phyloP scores from a whole-genome alignment of 2,329 filamentous ascomycete genomes.

The Calonectria fujianensis region DNA sequence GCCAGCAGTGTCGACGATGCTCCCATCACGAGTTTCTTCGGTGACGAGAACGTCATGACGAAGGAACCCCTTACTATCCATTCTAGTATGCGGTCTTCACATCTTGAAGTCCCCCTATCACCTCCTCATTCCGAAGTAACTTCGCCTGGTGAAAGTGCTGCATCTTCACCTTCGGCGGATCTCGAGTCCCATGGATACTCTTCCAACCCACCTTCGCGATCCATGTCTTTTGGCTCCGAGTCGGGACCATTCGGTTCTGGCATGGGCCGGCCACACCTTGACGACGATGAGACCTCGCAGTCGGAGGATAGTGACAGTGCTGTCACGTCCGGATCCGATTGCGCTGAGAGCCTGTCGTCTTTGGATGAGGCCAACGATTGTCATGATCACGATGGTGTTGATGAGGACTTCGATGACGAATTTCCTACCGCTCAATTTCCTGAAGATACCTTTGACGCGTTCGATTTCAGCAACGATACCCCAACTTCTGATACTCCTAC shows the following conservation, averaged over 20 bases:
- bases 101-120: conserved; percentile 56
- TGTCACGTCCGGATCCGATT: conserved; percentile 67
- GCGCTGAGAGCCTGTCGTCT: conserved; percentile 63
- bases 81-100: conserved; percentile 48
- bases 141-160: conserved; percentile 62
- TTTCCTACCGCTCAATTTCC: conserved; percentile 63
- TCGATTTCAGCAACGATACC: conserved; percentile 59
- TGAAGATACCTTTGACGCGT: conserved; percentile 62
- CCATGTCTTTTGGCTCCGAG: conserved; percentile 72
- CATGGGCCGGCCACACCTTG: conserved; percentile 55
- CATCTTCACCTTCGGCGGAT: conserved; percentile 60
- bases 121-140: conserved; percentile 71
- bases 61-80: conserved; percentile 65
- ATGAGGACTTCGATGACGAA: conserved; percentile 61
- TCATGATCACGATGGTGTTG: conserved; percentile 56
- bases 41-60: conserved; percentile 65
- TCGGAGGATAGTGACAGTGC: conserved; percentile 67
- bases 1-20: conserved; percentile 63
- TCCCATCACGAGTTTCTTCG: conserved; percentile 64
- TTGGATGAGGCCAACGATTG: conserved; percentile 58
- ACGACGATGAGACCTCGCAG: conserved; percentile 67
- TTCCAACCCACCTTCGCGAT: conserved; percentile 66
- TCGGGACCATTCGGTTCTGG: conserved; percentile 62
- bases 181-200: conserved; percentile 57
- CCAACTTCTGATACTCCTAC: conserved; percentile 67